These are phyloP conservation scores for Apophysomyces elegans DNA, from an alignment of 371 early-diverging fungal genomes.

Conservation along the genomic window DNA sequence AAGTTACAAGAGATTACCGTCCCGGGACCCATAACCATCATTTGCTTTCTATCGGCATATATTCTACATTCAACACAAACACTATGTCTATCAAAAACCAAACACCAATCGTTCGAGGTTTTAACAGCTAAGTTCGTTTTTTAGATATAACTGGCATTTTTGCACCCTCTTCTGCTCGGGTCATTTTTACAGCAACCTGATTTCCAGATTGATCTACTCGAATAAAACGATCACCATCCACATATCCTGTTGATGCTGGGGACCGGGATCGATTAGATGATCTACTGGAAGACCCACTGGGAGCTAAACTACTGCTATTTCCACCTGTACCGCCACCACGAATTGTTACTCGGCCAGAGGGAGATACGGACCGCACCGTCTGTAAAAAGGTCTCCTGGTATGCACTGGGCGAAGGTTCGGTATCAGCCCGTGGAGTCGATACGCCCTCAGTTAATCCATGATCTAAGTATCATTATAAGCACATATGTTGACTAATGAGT, in stretches of 20 bases:
- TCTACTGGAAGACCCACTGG: conserved; percentile 39
- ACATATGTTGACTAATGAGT: not conserved
- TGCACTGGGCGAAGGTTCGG: conserved; percentile 11
- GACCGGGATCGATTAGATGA: conserved; percentile 35
- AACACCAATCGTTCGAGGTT: no score
- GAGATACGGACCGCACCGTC: conserved; percentile 35
- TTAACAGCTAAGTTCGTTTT: not conserved
- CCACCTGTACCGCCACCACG: conserved; percentile 47
- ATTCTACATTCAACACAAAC: no score
- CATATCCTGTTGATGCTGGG: conserved; percentile 36
- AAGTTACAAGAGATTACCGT: no score
- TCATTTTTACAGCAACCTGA: conserved; percentile 47
- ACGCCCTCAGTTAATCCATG: conserved; percentile 25
- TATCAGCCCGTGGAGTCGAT: conserved; percentile 22
- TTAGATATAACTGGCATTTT: conserved; percentile 14
- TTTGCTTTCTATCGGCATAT: no score
- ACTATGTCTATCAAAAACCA: no score
- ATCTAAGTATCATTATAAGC: conserved; percentile 11
- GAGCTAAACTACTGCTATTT: conserved; percentile 26
- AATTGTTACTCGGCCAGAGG: conserved; percentile 43
- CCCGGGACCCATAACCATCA: no score
- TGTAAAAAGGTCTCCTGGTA: conserved; percentile 26
- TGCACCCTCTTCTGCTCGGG: conserved; percentile 43
- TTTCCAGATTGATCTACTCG: conserved; percentile 51
- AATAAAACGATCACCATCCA: conserved; percentile 48